Conservation (phyloP, 2,329 filamentous ascomycete genomes). For the Nothophaeocryptopus gaeumannii region DNA sequence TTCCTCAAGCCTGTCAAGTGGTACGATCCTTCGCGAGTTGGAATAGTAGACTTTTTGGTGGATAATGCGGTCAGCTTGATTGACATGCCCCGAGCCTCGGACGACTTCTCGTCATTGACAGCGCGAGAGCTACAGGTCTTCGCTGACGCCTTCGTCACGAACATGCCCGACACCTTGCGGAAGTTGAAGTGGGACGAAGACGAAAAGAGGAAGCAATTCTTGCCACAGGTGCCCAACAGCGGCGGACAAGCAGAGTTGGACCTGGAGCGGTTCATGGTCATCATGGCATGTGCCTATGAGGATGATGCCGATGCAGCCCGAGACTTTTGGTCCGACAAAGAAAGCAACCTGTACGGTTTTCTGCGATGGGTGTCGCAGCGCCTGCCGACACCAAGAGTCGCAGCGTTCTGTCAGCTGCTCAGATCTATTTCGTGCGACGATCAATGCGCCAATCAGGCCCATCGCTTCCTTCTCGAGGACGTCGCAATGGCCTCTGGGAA, state of each 20-base stretch:
- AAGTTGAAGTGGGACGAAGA: constrained; percentile 86
- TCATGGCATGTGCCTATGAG: constrained; percentile 90
- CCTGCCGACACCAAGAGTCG: constrained; percentile 92
- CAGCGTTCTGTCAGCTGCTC: constrained; percentile 94
- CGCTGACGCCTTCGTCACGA: constrained; percentile 87
- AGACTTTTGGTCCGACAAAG: constrained; percentile 87
- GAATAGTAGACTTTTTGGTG: constrained; percentile 78
- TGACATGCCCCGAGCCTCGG: constrained; percentile 65
- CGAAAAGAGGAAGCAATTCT: constrained; percentile 63
- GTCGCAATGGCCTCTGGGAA: constrained; percentile 58
- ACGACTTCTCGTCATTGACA: constrained; percentile 67
- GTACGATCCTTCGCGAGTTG: constrained; percentile 81
- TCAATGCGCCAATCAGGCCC: constrained; percentile 77
- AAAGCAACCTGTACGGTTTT: constrained; percentile 91
- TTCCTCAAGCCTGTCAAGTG: constrained; percentile 78
- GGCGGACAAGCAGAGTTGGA: constrained; percentile 47
- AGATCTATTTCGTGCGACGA: constrained; percentile 81
- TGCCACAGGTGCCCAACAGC: constrained; percentile 35
- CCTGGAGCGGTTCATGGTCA: constrained; percentile 84
- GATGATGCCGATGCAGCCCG: constrained; percentile 78
- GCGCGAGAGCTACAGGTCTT: constrained; percentile 84
- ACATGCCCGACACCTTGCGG: constrained; percentile 88
- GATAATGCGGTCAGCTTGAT: constrained; percentile 69
- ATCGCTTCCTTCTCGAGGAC: constrained; percentile 87
- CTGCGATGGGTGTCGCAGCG: constrained; percentile 94